These are phyloP conservation scores for Phialocephala subalpina DNA, from an alignment of 2,329 filamentous ascomycete genomes.

Conservation along the genomic window DNA sequence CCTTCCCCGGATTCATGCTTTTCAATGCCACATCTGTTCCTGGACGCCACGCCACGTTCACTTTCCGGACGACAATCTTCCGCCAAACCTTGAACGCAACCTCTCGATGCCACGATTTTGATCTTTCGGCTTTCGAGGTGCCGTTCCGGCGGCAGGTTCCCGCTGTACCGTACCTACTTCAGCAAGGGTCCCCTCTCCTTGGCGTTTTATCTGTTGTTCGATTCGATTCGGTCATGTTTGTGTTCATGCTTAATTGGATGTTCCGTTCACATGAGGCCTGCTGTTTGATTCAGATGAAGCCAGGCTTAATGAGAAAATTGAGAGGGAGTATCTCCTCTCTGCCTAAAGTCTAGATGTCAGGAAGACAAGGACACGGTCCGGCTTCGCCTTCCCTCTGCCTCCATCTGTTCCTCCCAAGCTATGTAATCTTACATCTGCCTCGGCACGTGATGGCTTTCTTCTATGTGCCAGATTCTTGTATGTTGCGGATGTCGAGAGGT, in stretches of 20 bases:
- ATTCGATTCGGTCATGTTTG: conserved; percentile 14
- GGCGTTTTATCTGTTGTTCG: not conserved
- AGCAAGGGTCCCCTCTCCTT: not conserved
- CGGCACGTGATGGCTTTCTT: not conserved
- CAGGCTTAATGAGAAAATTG: conserved; percentile 8
- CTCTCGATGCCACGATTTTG: conserved; percentile 16
- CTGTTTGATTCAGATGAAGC: conserved; percentile 11
- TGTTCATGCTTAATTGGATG: conserved; percentile 16
- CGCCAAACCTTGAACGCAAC: conserved; percentile 12
- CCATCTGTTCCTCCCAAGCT: not conserved
- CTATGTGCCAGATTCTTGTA: conserved; percentile 51
- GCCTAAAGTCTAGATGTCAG: conserved; percentile 12
- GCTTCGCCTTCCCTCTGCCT: not conserved
- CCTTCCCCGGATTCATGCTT: not conserved
- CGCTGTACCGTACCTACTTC: not conserved
- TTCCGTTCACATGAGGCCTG: conserved; percentile 15
- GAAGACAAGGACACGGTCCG: not conserved
- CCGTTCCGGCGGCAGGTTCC: conserved; percentile 14
- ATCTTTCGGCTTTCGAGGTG: conserved; percentile 17
- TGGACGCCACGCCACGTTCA: not conserved
- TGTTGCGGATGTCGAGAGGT: conserved; percentile 42
- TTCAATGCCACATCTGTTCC: conserved; percentile 14
- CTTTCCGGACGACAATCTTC: conserved; percentile 10
- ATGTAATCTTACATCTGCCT: not conserved
- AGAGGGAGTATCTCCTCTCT: conserved; percentile 6